phyloP scores from a whole-genome alignment of 1,284 basidiomycete species.

The Fomes fomentarius region DNA sequence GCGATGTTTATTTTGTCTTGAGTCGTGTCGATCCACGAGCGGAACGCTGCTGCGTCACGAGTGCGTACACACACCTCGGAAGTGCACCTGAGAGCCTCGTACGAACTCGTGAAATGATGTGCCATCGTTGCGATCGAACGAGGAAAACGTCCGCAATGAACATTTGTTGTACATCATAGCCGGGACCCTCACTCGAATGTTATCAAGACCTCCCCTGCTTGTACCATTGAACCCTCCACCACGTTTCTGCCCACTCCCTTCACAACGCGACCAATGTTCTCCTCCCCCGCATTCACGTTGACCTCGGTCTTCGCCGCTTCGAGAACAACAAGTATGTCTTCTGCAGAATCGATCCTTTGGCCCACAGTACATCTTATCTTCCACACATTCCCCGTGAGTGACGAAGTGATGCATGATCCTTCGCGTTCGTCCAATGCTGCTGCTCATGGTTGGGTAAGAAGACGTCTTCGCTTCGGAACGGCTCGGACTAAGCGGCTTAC shows the following conservation, averaged over 20 bases:
- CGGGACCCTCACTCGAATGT: slow-evolving; percentile 28
- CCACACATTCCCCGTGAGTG: slow-evolving; percentile 60
- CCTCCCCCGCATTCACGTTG: slow-evolving; percentile 47
- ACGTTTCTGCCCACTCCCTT: slow-evolving; percentile 44
- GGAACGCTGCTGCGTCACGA: no score
- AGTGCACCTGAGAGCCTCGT: no score
- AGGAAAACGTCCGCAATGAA: no score
- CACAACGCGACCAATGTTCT: slow-evolving; percentile 48
- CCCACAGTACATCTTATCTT: slow-evolving; percentile 53
- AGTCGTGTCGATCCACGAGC: no score
- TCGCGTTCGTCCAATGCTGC: slow-evolving; percentile 4
- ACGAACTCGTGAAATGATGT: no score
- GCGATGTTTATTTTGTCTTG: no score
- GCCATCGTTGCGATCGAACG: slow-evolving; percentile 49
- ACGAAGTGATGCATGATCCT: slow-evolving; percentile 38
- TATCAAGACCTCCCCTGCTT: slow-evolving; percentile 49
- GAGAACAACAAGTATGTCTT: slow-evolving; percentile 57
- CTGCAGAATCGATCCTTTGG: slow-evolving; percentile 46
- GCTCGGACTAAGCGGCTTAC: no score
- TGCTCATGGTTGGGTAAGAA: no score
- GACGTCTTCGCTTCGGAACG: no score
- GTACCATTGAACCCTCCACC: slow-evolving; percentile 45
- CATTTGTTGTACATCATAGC: neutral
- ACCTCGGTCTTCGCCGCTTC: slow-evolving; percentile 81
- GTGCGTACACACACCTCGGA: no score